phyloP scores from a whole-genome alignment of 202 grass and related monocot genomes.

The Digitaria exilis region DNA sequence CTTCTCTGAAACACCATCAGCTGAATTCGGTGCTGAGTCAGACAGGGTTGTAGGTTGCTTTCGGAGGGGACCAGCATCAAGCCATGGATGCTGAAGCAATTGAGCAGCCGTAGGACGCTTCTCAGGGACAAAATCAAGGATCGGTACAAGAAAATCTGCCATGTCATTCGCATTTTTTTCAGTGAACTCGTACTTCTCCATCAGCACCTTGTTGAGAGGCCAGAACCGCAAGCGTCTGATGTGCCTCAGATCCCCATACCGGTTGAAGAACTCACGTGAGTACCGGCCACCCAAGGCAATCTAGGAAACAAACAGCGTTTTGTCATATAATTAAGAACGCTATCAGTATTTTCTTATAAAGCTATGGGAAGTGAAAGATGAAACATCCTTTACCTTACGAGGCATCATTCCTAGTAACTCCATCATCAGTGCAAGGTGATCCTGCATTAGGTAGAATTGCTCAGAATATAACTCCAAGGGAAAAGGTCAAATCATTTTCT shows the following conservation, averaged over 20 bases:
- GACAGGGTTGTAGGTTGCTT: slow-evolving; percentile 42
- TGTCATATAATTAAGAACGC: slow-evolving; percentile 19
- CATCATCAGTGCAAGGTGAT: slow-evolving; percentile 99
- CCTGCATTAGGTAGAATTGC: slow-evolving; percentile 57
- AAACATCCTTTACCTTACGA: slow-evolving; percentile 66
- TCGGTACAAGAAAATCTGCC: slow-evolving; percentile 84
- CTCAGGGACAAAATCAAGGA: slow-evolving; percentile 95
- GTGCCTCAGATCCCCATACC: slow-evolving; percentile 93
- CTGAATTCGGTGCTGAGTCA: slow-evolving; percentile 31
- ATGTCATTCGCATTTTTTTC: slow-evolving; percentile 64
- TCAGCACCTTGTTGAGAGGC: slow-evolving; percentile 91
- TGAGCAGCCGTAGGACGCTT: slow-evolving; percentile 78
- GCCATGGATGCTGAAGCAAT: slow-evolving; percentile 91
- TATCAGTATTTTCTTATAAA: slow-evolving; percentile 10
- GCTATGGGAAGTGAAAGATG: slow-evolving; percentile 7
- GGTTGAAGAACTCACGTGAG: slow-evolving; percentile 93
- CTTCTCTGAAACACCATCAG: slow-evolving; percentile 53
- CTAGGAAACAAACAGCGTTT: slow-evolving; percentile 42
- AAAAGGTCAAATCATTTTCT: background rate
- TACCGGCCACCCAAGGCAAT: slow-evolving; percentile 93
- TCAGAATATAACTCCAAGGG: slow-evolving; percentile 40
- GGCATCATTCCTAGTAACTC: slow-evolving; percentile 99
- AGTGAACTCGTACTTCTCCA: slow-evolving; percentile 90
- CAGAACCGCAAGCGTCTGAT: slow-evolving; percentile 91
- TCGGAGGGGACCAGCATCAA: slow-evolving; percentile 51